Evolutionary conservation across 2,329 filamentous ascomycete genomes (phyloP).

Genomic region (Sporothrix pseudoabietina): DNA sequence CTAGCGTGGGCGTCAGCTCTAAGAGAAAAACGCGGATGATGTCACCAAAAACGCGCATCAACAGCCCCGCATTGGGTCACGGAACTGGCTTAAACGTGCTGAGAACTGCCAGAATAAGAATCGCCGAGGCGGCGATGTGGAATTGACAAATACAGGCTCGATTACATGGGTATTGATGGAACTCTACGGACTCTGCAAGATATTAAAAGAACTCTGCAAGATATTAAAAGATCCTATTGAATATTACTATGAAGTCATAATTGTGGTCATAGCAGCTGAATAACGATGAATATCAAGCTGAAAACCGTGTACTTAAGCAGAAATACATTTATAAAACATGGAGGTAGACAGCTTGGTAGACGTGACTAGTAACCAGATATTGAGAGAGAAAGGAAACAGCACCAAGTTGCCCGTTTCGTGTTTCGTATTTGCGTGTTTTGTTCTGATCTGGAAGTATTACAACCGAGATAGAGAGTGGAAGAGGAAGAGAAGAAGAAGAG

Average conservation of each 20-base stretch:
- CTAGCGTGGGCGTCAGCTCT: not conserved
- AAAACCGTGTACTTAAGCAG: not conserved
- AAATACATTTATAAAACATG: not conserved
- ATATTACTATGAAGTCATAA: not conserved
- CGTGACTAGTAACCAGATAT: not conserved
- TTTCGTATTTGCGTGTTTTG: conserved; percentile 1
- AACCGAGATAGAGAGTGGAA: not conserved
- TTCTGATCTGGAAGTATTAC: not conserved
- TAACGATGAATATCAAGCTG: not conserved
- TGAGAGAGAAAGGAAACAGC: not conserved
- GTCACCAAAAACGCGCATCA: conserved; percentile 19
- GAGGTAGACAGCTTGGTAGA: not conserved
- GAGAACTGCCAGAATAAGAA: not conserved
- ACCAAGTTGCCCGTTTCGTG: not conserved
- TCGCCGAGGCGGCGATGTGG: not conserved
- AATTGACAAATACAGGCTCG: not conserved
- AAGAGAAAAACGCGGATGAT: conserved; percentile 19
- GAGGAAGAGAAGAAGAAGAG: not conserved
- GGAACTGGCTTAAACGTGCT: not conserved
- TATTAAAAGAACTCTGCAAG: not conserved
- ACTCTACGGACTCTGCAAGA: not conserved
- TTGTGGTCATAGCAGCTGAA: not conserved
- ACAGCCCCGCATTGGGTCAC: conserved; percentile 9
- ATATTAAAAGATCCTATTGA: no score
- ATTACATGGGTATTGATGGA: not conserved